phyloP scores from a whole-genome alignment of 2,329 filamentous ascomycete species.

The Penicillium thymicola region DNA sequence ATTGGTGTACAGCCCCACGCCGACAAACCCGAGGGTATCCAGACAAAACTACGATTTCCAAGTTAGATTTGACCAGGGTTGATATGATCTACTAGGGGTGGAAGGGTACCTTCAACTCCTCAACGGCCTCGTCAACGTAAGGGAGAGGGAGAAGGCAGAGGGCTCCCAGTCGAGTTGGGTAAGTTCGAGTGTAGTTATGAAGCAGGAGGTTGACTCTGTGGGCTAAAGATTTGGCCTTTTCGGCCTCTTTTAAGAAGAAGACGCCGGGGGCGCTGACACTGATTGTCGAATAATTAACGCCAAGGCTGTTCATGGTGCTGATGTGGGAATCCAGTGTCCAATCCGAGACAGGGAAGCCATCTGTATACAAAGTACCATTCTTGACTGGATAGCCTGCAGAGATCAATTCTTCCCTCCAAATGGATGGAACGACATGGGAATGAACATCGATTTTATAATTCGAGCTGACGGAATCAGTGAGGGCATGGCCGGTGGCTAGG shows the following conservation, averaged over 20 bases:
- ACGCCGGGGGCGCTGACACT: constrained; percentile 8
- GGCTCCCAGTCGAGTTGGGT: constrained; percentile 7
- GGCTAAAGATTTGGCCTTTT: constrained; percentile 4
- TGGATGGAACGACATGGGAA: constrained; percentile 8
- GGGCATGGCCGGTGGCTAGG: neutral
- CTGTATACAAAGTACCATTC: constrained; percentile 8
- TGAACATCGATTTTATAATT: constrained; percentile 18
- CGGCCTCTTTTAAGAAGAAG: constrained; percentile 3
- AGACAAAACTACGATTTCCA: neutral
- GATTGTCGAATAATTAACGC: constrained; percentile 8
- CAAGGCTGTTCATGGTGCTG: constrained; percentile 5
- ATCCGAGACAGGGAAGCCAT: constrained; percentile 7
- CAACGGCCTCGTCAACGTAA: neutral
- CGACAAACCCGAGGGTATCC: constrained; percentile 1
- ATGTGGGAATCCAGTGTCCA: constrained; percentile 9
- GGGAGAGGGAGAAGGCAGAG: constrained; percentile 11
- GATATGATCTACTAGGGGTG: neutral
- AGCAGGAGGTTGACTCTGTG: constrained; percentile 6
- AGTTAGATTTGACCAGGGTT: neutral
- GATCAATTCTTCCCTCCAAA: constrained; percentile 7
- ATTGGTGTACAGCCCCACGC: constrained; percentile 8
- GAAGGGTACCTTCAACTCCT: constrained; percentile 1
- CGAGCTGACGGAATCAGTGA: neutral
- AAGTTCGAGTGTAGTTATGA: constrained; percentile 1
- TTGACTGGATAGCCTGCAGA: constrained; percentile 4